These are phyloP conservation scores for Komagataella phaffii DNA, from an alignment of 805 yeast species.

Conservation along the genomic window DNA sequence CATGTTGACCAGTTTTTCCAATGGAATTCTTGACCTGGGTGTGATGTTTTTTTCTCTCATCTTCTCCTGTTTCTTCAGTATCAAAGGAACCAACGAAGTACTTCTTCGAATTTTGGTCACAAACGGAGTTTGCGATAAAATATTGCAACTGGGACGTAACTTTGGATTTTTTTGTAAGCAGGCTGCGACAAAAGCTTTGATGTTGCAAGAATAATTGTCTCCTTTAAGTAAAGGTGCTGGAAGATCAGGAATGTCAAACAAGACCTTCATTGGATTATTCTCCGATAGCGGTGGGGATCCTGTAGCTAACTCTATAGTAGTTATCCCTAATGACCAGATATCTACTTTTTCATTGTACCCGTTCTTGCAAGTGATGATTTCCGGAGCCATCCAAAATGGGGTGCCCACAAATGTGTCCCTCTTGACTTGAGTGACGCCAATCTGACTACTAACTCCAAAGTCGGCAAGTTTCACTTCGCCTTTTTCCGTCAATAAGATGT, in stretches of 20 bases:
- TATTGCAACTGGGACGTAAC: constrained; percentile 25
- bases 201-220: constrained; percentile 22
- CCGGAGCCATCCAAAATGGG: constrained; percentile 99
- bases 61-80: constrained; percentile 25
- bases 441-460: constrained; percentile 86
- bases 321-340: constrained; percentile 93
- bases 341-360: constrained; percentile 85
- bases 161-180: constrained; percentile 7
- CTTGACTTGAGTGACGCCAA: constrained; percentile 36
- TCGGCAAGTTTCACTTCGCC: constrained; percentile 80
- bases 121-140: constrained; percentile 39
- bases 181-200: constrained; percentile 16
- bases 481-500: constrained; percentile 54
- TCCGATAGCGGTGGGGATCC: constrained; percentile 75
- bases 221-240: constrained; percentile 50
- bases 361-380: constrained; percentile 45
- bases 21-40: not conserved
- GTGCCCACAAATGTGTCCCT: constrained; percentile 85
- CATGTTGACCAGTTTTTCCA: not conserved
- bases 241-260: constrained; percentile 53
- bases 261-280: constrained; percentile 63
- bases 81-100: constrained; percentile 18
- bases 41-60: constrained; percentile 15
- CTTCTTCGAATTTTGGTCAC: constrained; percentile 23
- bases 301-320: constrained; percentile 70